Evolutionary conservation across 176 grass and related monocot species (phyloP).

Genomic region (Guadua angustifolia): DNA sequence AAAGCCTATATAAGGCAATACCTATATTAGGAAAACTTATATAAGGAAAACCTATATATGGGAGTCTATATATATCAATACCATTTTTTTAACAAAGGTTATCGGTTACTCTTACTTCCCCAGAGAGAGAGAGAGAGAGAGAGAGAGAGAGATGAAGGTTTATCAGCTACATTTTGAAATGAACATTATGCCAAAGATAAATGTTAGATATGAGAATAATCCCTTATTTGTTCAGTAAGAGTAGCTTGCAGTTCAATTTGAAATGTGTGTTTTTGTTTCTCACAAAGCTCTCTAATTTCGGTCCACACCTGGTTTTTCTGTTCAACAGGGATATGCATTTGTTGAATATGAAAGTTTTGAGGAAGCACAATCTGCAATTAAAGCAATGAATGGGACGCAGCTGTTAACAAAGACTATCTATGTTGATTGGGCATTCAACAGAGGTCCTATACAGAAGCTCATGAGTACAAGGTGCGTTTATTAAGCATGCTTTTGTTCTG

Average conservation of each 20-base stretch:
- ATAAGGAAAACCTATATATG: no score
- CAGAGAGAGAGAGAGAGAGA: no score
- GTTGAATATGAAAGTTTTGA: conserved; percentile 67
- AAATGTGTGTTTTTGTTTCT: conserved; percentile 15
- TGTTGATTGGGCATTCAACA: conserved; percentile 72
- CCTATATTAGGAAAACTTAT: no score
- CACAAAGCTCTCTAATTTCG: conserved; percentile 26
- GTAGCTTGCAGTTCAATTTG: background rate
- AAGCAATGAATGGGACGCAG: conserved; percentile 50
- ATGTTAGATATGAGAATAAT: background rate
- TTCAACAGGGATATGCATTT: conserved; percentile 63
- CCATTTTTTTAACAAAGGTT: no score
- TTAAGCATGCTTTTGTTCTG: background rate
- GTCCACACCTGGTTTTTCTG: conserved; percentile 21
- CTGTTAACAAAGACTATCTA: conserved; percentile 63
- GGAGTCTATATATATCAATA: no score
- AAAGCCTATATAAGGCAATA: no score
- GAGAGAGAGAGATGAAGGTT: background rate
- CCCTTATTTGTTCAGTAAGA: background rate
- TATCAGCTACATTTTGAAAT: background rate
- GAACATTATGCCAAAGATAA: background rate
- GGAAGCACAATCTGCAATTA: conserved; percentile 58
- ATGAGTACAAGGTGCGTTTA: conserved; percentile 34
- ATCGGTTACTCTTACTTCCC: background rate
- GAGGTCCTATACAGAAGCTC: conserved; percentile 49